These are phyloP conservation scores for Acacia melanoxylon DNA, from an alignment of 306 rosid genomes.

Conservation along the genomic window DNA sequence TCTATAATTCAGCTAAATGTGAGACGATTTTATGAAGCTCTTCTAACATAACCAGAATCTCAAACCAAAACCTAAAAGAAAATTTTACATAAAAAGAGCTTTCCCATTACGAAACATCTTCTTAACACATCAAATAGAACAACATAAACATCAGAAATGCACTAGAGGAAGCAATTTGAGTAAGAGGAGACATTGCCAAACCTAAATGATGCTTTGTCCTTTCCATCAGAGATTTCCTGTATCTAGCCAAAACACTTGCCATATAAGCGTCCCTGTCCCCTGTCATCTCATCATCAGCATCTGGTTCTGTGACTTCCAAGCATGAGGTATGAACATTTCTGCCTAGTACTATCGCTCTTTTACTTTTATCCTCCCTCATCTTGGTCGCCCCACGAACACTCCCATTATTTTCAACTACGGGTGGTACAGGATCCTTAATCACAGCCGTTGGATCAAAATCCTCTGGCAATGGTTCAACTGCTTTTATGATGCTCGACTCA, in stretches of 20 bases:
- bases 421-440: slow-evolving; percentile 24
- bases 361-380: slow-evolving; percentile 4
- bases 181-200: slow-evolving; percentile 15
- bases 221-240: slow-evolving; percentile 59
- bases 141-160: not conserved
- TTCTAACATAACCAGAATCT: not conserved
- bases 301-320: slow-evolving; percentile 75
- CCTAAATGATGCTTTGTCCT: slow-evolving; percentile 79
- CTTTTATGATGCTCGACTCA: slow-evolving; percentile 2
- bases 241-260: slow-evolving; percentile 82
- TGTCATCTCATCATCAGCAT: slow-evolving; percentile 66
- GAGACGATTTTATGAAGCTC: not conserved
- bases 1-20: not conserved
- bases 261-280: slow-evolving; percentile 82
- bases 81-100: not conserved
- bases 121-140: not conserved
- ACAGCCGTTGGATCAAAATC: slow-evolving; percentile 21
- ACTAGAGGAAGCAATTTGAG: not conserved
- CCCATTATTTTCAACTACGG: slow-evolving; percentile 13
- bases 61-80: not conserved
- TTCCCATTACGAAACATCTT: not conserved
- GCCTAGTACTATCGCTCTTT: slow-evolving; percentile 63
- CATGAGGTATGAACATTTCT: slow-evolving; percentile 64
- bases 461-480: slow-evolving; percentile 25
- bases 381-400: not conserved